Evolutionary conservation across 129 eudicot genomes (phyloP), one percentile per base, ranked within the genome.

Genomic region (Centella asiatica): DNA sequence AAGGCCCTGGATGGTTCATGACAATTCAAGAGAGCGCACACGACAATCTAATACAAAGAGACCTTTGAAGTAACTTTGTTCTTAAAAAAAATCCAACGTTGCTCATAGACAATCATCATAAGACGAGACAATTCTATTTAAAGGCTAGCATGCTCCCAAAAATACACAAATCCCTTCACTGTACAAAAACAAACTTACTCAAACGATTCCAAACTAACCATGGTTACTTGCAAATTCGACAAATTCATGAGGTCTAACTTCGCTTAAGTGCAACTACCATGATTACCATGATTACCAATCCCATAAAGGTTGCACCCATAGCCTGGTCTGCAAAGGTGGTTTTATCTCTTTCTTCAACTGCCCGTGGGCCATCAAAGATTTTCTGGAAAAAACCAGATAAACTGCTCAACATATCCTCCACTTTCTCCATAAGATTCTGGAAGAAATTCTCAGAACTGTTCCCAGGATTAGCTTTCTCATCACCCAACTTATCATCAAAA

Each of bases 221-320:
- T 4, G 4, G 20, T 53, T n/a, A n/a, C 36, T 31, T 47, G 87
- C 47, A 65, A 61, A 59, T 74, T 84, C 87, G 87, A 57, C 87
- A 69, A 74, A 72, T 78, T 72, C 53, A 36, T 37, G 18, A 36
- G 1, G 26, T 27, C 50, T 70, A 81, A 64, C 6, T 58, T 18
- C 92, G 78, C 71, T 80, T 89, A 59, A 80, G 60, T 27, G 74
- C 66, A 0, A 89, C 79, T 45, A 85, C 74, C 68, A 75, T 36
- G 24, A 89, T 83, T 17, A 80, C 97, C 92, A 89, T 78, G 31
- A 81, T 74, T 3, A 75, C 97, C 57, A 89, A 57, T 22, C 88
- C 95, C 82, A 86, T 73, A 9, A 89, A 64, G 3, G 78, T 50
- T 15, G 82, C 78, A 45, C 75, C 86, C 69, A 78, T 45, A 6